Evolutionary conservation across 257 asterid species (phyloP), one percentile per base, ranked within the genome.

Genomic region (Verbena officinalis): DNA sequence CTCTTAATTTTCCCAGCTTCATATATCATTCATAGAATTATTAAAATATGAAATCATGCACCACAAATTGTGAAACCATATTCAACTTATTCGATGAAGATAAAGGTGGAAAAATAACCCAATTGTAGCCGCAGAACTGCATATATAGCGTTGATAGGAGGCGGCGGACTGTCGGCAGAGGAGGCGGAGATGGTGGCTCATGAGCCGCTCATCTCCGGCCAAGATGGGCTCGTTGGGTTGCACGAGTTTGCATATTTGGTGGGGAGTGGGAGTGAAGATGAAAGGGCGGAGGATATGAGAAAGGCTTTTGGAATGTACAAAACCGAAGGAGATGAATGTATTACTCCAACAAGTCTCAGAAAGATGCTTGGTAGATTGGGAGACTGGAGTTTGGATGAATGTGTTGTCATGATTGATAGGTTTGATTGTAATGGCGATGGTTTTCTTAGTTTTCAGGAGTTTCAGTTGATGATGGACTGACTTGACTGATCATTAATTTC

Each of bases 321-420:
- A 52, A 64, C 20, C 49, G 70, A 51, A 64, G 70, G 70, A 11
- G 49, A 8, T 4, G 70, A 36, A 39, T 64, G 61, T 51, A 64
- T 64, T 3, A 64, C 70, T 0, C 70, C 70, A 11, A 51, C 52
- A 51, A 50, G 70, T 40, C 39, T 64, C 0, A 38, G 50, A 36
- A 50, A 38, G 9, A 38, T 64, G 60, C 60, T 64, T 10, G 48
- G 60, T 12, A 36, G 22, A 8, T 31, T 63, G 48, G 69, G 69
- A 0, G 69, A 64, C 31, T 51, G 60, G 52, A 64, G 27, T 51
- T 40, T 64, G 4, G 61, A 51, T 50, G 61, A 64, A 9, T 64
- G 70, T 36, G 40, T 14, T 4, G 53, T 13, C 10, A 51, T 64
- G 61, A 64, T 64, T 8, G 3, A 22, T 0, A 22, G 14, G 10